Percentiles rank a stretch among this genome's conserved stretches.
These are phyloP conservation scores for Suillus discolor DNA, from an alignment of 768 basidiomycete genomes.

Conservation along the genomic window DNA sequence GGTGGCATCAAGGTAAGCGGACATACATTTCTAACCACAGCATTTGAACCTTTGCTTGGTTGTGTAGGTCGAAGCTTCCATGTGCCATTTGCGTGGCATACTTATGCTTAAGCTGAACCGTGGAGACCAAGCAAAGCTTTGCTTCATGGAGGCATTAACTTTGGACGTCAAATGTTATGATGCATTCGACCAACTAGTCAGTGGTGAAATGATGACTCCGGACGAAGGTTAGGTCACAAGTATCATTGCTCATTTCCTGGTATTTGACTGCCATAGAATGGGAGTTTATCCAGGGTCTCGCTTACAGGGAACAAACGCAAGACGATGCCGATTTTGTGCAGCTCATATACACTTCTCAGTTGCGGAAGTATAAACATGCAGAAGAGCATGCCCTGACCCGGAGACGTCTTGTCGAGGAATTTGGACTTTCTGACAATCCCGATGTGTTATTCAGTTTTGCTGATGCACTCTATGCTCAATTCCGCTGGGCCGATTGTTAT, in stretches of 20 bases:
- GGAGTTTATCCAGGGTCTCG: constrained; percentile 88
- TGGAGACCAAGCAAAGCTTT: constrained; percentile 87
- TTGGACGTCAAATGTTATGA: constrained; percentile 98
- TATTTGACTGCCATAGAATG: constrained; percentile 65
- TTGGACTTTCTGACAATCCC: constrained; percentile 84
- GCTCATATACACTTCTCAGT: constrained; percentile 87
- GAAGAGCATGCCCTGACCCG: constrained; percentile 82
- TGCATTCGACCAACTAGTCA: constrained; percentile 87
- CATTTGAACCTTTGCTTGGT: constrained; percentile 3
- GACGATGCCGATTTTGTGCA: constrained; percentile 92
- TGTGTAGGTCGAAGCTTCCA: constrained; percentile 91
- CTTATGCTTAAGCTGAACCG: constrained; percentile 94
- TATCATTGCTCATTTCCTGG: neutral
- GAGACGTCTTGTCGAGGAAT: constrained; percentile 79
- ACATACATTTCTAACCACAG: constrained; percentile 5
- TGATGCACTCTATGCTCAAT: constrained; percentile 84
- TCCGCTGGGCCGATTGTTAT: constrained; percentile 95
- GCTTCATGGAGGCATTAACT: constrained; percentile 93
- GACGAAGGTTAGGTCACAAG: constrained; percentile 78
- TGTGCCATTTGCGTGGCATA: constrained; percentile 92
- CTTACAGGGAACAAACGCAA: constrained; percentile 80
- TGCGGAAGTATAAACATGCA: constrained; percentile 88
- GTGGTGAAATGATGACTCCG: constrained; percentile 93
- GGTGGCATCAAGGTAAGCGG: constrained; percentile 88
- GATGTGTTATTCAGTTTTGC: constrained; percentile 92